phyloP scores from a whole-genome alignment of 1,284 basidiomycete species.

The Volvariella volvacea region DNA sequence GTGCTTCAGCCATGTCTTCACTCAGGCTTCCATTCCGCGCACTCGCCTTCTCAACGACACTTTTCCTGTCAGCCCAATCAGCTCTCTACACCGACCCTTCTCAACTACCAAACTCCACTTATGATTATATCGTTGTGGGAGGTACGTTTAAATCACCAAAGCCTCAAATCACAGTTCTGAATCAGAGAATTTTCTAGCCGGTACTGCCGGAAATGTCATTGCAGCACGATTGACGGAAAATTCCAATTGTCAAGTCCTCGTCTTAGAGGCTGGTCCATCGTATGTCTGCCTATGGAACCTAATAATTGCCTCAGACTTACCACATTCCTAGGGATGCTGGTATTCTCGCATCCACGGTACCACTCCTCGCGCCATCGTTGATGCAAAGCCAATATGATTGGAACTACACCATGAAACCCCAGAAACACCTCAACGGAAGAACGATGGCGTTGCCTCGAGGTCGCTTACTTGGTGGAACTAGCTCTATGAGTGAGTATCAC shows the following conservation, averaged over 20 bases:
- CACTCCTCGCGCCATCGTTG: conserved; percentile 11
- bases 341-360: conserved; percentile 11
- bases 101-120: conserved; percentile 11
- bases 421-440: conserved; percentile 20
- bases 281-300: conserved; percentile 7
- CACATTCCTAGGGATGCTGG: conserved; percentile 11
- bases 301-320: background rate
- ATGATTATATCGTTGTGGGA: conserved; percentile 26
- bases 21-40: too few species aligned
- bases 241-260: conserved; percentile 17
- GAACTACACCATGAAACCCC: conserved; percentile 20
- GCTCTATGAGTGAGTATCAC: conserved; percentile 5
- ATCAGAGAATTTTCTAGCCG: conserved; percentile 12
- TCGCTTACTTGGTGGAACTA: conserved; percentile 10
- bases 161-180: background rate
- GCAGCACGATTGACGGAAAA: conserved; percentile 23
- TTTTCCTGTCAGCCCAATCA: too few species aligned
- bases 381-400: conserved; percentile 1
- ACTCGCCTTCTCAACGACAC: too few species aligned
- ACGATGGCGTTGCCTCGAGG: conserved; percentile 20
- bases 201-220: conserved; percentile 21
- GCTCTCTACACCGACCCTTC: conserved; percentile 3
- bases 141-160: conserved; percentile 13
- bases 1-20: too few species aligned
- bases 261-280: conserved; percentile 23